phyloP scores from a whole-genome alignment of 805 yeast species.

The Candida coleopterorum region DNA sequence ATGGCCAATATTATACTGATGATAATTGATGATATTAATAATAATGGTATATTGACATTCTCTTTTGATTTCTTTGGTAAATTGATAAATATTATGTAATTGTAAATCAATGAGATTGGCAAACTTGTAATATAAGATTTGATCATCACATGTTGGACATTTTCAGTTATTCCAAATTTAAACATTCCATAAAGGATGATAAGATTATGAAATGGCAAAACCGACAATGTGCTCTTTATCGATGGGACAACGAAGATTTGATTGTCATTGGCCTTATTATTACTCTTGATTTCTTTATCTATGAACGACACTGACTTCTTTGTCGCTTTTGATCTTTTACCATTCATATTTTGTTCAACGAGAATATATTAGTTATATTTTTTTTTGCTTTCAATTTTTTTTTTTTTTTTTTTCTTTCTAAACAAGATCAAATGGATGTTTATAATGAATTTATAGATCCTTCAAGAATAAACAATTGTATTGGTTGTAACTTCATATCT shows the following conservation, averaged over 20 bases:
- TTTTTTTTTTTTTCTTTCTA: neutral
- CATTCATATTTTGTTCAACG: neutral
- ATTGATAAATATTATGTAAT: constrained; percentile 13
- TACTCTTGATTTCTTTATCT: neutral
- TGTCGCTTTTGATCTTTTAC: neutral
- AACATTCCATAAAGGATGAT: constrained; percentile 26
- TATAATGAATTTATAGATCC: constrained; percentile 77
- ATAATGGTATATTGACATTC: constrained; percentile 16
- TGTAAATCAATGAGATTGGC: constrained; percentile 21
- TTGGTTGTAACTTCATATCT: constrained; percentile 48
- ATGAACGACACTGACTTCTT: constrained; percentile 4
- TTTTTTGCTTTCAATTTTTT: neutral
- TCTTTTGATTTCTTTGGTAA: constrained; percentile 8
- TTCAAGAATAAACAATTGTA: constrained; percentile 59
- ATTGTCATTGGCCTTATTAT: neutral
- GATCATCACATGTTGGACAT: constrained; percentile 19
- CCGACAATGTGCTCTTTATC: constrained; percentile 11
- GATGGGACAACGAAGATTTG: constrained; percentile 11
- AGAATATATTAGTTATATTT: no score
- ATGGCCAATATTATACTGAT: constrained; percentile 31
- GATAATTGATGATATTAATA: constrained; percentile 23
- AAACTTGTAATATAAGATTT: constrained; percentile 23
- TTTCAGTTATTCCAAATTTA: constrained; percentile 22
- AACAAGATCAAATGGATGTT: constrained; percentile 54
- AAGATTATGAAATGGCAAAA: constrained; percentile 28